Base-by-base conservation (phyloP, 2,329 filamentous ascomycete species). In the Epichloe uncinata region DNA sequence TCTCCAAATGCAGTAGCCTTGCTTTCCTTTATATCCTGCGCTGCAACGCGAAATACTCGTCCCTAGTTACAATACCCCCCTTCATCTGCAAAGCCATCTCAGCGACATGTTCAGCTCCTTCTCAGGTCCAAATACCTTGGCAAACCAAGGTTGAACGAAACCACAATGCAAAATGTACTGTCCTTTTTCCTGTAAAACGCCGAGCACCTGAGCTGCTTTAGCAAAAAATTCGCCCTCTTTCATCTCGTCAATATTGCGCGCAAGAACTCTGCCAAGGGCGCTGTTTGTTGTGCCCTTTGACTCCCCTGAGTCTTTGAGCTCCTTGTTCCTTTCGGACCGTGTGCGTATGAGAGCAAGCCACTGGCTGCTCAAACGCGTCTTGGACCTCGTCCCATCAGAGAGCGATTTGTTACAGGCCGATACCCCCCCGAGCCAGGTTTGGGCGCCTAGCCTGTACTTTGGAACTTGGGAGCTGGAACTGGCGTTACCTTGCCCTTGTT, bases 401-500 rank as follows among this genome's bases (percentile, higher is more conserved):
- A 16, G 16, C 15, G 22, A 15, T 20, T 20, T 3, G 26, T 34
- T 6, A 20, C 20, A 30, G 5, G 48, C 30, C 30, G 43, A 26
- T 26, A 12, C 13, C 7, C 30, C 30, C 13, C 43, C 22, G 37
- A 34, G 15, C 22, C 30, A 22, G 1, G 30, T n/a, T 18, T 34
- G 26, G 47, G 33, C 48, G 36, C 47, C 63, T 65, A 63, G 56
- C 53, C 57, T 44, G 52, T 50, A 34, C 49, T 52, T 20, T 50
- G 52, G 18, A 56, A n/a, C 35, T 53, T 48, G 8, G 62, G 61
- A 11, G 58, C 53, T 1, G 56, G 57, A 5, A 64, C 57, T 0
- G 60, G 61, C 3, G 60, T 64, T 45, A 59, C 56, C 36, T 54
- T 53, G 36, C 42, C 42, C n/a, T n/a, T n/a, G n/a, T n/a, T n/a